Evolutionary conservation across 1,284 basidiomycete species (phyloP), one percentile per base, ranked within the genome.

Genomic region (Mycena citricolor): DNA sequence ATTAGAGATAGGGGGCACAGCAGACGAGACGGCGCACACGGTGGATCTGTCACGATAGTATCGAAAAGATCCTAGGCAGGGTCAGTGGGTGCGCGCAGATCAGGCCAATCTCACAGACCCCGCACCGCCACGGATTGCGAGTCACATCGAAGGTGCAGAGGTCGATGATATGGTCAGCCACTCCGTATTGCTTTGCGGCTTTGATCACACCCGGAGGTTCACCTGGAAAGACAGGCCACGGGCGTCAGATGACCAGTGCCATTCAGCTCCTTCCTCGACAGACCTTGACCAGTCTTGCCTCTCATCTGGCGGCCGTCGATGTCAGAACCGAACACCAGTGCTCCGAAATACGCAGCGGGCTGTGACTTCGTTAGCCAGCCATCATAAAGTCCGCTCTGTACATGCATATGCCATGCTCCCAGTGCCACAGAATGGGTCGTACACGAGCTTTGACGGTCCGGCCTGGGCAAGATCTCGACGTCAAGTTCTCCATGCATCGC

Each of bases 271-370:
- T 31, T 31, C 11, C 4, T 17, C 0, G 20, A 10, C 39, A 31
- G 32, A 24, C 51, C 43, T 49, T 42, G 35, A 3, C 41, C 51
- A 83, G 85, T 78, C 77, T 94, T 97, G 13, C 95, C 95, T 48
- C 93, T 74, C 86, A 99, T 95, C 62, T 97, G 94, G 36, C 95
- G 76, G 1, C 94, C 95, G 58, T 99, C 97, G 40, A 99, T 98
- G 63, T 99, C 97, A 21, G 91, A 95, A 4, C 95, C 97, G 44
- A 90, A 82, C 1, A 94, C 80, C 35, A 82, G 68, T 0, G 94
- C 88, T 11, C 97, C 97, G 55, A 95, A 97, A 59, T 92, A 79
- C 0, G 92, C 90, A 4, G 78, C 77, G 1, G 87, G 87, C 86
- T 90, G 59, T 22, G 16, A 8, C 20, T 12, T n/a, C 39, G 40